Conservation (phyloP, 2,329 filamentous ascomycete species). For the Neurospora sp. region DNA sequence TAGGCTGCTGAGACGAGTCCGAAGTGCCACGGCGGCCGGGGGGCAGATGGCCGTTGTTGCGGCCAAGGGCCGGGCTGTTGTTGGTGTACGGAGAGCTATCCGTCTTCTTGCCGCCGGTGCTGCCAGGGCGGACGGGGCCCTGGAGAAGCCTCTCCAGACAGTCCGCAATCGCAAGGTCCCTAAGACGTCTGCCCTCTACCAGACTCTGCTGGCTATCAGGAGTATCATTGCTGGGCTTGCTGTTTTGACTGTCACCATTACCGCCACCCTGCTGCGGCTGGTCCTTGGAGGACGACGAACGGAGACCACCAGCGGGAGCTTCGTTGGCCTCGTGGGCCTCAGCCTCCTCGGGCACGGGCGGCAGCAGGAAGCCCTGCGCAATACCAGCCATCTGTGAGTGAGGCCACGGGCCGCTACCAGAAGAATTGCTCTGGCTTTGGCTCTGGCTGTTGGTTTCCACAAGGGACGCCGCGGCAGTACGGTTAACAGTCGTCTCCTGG, state of each 20-base stretch:
- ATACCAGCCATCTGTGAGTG: conserved; percentile 49
- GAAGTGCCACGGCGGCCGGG: neutral
- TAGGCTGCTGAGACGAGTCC: conserved; percentile 32
- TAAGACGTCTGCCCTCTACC: neutral
- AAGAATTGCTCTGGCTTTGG: conserved; percentile 40
- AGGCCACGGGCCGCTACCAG: conserved; percentile 24
- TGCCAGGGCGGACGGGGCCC: conserved; percentile 9
- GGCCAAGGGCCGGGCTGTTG: conserved; percentile 19
- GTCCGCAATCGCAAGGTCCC: neutral
- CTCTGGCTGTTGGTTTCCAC: conserved; percentile 20
- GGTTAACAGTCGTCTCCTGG: conserved; percentile 25
- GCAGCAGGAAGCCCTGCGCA: conserved; percentile 23
- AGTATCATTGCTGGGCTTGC: neutral
- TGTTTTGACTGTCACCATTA: neutral
- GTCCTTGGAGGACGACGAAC: neutral
- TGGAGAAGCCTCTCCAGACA: neutral
- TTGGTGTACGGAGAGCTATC: conserved; percentile 8
- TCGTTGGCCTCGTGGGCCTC: neutral
- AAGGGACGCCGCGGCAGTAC: conserved; percentile 1
- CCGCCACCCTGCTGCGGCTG: neutral
- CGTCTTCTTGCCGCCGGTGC: conserved; percentile 6
- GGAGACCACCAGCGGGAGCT: neutral
- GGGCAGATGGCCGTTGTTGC: conserved; percentile 1
- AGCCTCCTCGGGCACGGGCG: conserved; percentile 2
- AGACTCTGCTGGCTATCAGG: neutral